Conservation (phyloP, 2,329 filamentous ascomycete genomes). For the Aspergillus proliferans region DNA sequence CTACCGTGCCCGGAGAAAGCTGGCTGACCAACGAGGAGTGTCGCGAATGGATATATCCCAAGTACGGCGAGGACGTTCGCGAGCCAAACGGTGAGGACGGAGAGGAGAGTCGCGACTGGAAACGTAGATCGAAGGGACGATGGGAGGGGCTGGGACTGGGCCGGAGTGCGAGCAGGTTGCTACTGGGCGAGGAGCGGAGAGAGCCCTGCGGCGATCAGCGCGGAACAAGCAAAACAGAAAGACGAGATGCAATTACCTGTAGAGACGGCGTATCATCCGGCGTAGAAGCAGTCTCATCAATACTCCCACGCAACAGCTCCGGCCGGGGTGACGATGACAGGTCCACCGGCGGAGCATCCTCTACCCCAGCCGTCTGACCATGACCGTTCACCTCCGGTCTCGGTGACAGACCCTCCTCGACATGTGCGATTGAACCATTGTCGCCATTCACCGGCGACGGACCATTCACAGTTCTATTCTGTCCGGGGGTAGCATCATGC, state of each 20-base stretch:
- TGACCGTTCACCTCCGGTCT: constrained; percentile 20
- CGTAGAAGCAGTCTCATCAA: constrained; percentile 65
- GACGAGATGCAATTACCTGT: constrained; percentile 53
- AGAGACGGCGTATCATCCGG: constrained; percentile 81
- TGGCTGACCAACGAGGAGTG: constrained; percentile 73
- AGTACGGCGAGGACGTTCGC: constrained; percentile 69
- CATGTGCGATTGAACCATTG: constrained; percentile 12
- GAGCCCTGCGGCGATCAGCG: constrained; percentile 44
- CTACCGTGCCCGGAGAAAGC: constrained; percentile 51
- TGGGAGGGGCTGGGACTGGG: constrained; percentile 75
- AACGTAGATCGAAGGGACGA: constrained; percentile 88
- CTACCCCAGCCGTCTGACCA: neutral
- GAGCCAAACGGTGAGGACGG: constrained; percentile 56
- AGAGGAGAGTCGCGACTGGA: constrained; percentile 72
- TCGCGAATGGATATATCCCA: constrained; percentile 70
- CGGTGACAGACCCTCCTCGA: constrained; percentile 21
- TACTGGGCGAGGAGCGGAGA: constrained; percentile 57
- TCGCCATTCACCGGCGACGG: constrained; percentile 11
- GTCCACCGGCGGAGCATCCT: constrained; percentile 15
- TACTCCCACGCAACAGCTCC: constrained; percentile 29
- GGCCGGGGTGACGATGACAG: constrained; percentile 6
- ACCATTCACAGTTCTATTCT: constrained; percentile 10
- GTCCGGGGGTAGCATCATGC: constrained; percentile 19
- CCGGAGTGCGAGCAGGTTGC: constrained; percentile 65
- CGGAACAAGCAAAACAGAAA: constrained; percentile 52